phyloP scores from a whole-genome alignment of 768 basidiomycete genomes.

The Chlorophyllum brunneum region DNA sequence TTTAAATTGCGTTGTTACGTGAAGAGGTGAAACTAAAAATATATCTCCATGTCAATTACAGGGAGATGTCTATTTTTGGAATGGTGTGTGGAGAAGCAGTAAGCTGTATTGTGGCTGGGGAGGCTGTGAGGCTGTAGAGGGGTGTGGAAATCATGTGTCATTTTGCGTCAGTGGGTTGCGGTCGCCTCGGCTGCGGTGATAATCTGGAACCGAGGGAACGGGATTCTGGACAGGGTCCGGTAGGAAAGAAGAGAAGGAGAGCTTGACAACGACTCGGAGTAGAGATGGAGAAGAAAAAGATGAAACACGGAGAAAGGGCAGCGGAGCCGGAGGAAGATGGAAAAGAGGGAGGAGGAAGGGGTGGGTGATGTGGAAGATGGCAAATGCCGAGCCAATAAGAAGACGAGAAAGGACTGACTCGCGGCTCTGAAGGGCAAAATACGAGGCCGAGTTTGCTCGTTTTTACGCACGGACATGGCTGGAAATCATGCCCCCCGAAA shows the following conservation, averaged over 20 bases:
- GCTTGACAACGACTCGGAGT: too few species aligned
- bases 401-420: conserved; percentile 18
- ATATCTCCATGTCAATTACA: too few species aligned
- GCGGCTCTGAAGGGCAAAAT: conserved; percentile 18
- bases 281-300: neutral
- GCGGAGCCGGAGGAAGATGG: neutral
- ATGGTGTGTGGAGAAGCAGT: neutral
- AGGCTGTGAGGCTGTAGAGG: too few species aligned
- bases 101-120: too few species aligned
- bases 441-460: conserved; percentile 24
- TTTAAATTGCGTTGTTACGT: neutral
- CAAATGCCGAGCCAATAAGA: conserved; percentile 35
- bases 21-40: neutral
- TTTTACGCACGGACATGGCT: conserved; percentile 21
- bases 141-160: too few species aligned
- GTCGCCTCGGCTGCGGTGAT: too few species aligned
- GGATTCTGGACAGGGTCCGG: too few species aligned
- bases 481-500: conserved; percentile 12
- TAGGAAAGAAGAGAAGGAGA: neutral
- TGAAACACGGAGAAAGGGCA: neutral
- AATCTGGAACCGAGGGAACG: neutral
- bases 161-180: too few species aligned
- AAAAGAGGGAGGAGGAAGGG: conserved; percentile 12
- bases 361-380: conserved; percentile 30
- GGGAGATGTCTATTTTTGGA: too few species aligned